These are phyloP conservation scores for Pelargonium australe DNA, from an alignment of 441 rosid genomes.

Conservation along the genomic window DNA sequence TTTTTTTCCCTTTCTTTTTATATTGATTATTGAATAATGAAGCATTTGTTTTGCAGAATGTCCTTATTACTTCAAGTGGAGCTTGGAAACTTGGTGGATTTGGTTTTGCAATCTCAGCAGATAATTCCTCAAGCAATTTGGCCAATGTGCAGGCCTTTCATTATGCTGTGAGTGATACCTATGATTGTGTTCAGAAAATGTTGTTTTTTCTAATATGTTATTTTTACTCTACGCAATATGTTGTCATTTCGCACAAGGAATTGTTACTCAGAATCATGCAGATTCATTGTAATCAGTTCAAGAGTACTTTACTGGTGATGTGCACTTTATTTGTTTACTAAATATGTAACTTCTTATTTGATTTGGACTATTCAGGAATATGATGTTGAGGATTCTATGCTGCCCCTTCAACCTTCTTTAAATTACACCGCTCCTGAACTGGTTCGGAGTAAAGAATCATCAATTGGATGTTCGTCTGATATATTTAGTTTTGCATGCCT, in stretches of 20 bases:
- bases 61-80: slow-evolving; percentile 77
- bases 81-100: slow-evolving; percentile 99
- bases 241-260: neutral
- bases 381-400: slow-evolving; percentile 82
- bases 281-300: neutral
- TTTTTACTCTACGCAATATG: neutral
- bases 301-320: neutral
- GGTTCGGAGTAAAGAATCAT: slow-evolving; percentile 60
- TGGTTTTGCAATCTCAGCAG: slow-evolving; percentile 69
- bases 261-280: neutral
- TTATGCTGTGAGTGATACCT: slow-evolving; percentile 61
- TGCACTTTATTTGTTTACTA: neutral
- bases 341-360: neutral
- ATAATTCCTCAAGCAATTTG: slow-evolving; percentile 51
- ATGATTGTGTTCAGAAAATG: slow-evolving; percentile 6
- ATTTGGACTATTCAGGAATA: slow-evolving; percentile 51
- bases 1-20: neutral
- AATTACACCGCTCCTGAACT: slow-evolving; percentile 96
- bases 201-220: neutral
- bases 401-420: slow-evolving; percentile 87
- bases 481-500: slow-evolving; percentile 92
- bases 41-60: slow-evolving; percentile 47
- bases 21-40: neutral
- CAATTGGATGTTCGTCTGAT: slow-evolving; percentile 67
- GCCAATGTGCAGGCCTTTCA: slow-evolving; percentile 64